Evolutionary conservation across 495 filamentous ascomycete genomes (phyloP), one percentile per base, ranked within the genome.

Genomic region (Glarea lozoyensis): DNA sequence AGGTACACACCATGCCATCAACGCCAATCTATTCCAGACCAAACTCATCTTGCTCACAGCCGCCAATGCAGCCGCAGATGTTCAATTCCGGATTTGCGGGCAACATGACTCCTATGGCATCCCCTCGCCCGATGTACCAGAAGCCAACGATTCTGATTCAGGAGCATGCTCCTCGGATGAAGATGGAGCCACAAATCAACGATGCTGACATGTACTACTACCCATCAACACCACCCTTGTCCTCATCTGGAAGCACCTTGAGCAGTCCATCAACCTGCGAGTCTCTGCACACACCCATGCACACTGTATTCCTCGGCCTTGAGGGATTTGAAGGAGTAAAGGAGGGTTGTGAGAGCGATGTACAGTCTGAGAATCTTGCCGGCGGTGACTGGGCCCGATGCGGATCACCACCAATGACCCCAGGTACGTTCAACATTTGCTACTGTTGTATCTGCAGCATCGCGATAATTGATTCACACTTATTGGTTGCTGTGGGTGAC

Each of bases 181-280:
- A 86, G 68, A 65, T 95, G 52, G 83, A 94, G 48, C 88, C 89
- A 27, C 80, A 90, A 46, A 76, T 84, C 40, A 49, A 53, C 31
- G 72, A 78, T 33, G 64, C 66, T 32, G 81, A 88, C 45, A 68
- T 79, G 52, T 81, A 81, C 48, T 81, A 76, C 60, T 89, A 84
- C 59, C 88, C 89, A 9, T 76, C 87, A 1, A 96, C 92, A 33
- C 92, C 92, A 39, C 85, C 89, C 11, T 71, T 96, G 42, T 95
- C 90, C 9, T 77, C 82, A 5, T 80, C 86, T 11, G 82, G 81
- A 42, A 94, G 89, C 65, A 72, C 76, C 35, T 82, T 86, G 62
- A 88, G 84, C 70, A 94, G 87, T 71, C 86, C 90, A 25, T 84
- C 86, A 20, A 85, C 73, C 59, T 82, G 73, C 53, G 84, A 84